phyloP scores from a whole-genome alignment of 306 rosid species.

The Aeschynomene evenia region DNA sequence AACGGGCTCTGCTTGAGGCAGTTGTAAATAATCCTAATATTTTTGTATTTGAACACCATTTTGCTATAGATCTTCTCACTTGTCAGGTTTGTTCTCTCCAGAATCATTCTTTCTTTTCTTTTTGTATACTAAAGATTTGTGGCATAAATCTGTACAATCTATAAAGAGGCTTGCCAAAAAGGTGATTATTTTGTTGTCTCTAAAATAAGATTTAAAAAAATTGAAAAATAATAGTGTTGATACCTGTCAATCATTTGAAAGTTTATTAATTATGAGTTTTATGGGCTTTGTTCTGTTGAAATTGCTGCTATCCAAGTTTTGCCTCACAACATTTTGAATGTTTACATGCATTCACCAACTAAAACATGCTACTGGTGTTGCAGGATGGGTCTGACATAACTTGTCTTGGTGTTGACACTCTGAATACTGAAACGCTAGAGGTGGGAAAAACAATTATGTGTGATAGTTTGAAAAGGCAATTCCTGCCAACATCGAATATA shows the following conservation, averaged over 20 bases:
- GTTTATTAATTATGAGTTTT: neutral
- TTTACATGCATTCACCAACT: constrained; percentile 29
- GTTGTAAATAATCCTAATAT: constrained; percentile 74
- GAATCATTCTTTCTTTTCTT: neutral
- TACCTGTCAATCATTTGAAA: constrained; percentile 13
- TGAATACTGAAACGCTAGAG: constrained; percentile 74
- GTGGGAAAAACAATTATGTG: constrained; percentile 43
- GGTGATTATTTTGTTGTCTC: no score
- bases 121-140: neutral
- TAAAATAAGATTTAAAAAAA: no score
- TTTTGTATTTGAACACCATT: constrained; percentile 80
- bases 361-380: constrained; percentile 32
- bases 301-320: constrained; percentile 7
- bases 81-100: constrained; percentile 57
- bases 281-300: constrained; percentile 1
- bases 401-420: constrained; percentile 85
- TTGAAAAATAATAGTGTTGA: no score
- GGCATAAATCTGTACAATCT: no score
- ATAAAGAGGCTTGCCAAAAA: no score
- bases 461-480: constrained; percentile 14
- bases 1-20: constrained; percentile 69
- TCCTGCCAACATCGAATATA: neutral
- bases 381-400: constrained; percentile 73
- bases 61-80: constrained; percentile 91
- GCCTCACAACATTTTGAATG: constrained; percentile 9